Base-by-base conservation (phyloP, 345 rosid genomes). In the Diplotaxis tenuifolia region DNA sequence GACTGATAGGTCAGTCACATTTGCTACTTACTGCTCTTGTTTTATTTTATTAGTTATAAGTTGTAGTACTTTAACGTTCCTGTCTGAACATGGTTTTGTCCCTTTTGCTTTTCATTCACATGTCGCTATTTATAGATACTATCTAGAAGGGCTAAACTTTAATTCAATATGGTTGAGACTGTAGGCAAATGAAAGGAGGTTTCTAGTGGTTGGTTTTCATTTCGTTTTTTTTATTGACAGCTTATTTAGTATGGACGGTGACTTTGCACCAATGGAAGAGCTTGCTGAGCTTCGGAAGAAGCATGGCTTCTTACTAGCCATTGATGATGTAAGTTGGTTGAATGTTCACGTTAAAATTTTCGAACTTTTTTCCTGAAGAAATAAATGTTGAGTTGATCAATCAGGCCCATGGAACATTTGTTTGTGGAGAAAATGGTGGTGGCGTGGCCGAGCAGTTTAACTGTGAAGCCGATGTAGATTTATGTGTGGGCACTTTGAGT, bases 221-320 rank as follows among this genome's bases (percentile, higher is more conserved):
- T 64, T 42, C 1, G 15, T 72, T 55, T 58, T 76, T 73, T 59
- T 75, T 73, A n/a, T n/a, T 62, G 47, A 28, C 83, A 91, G 98
- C 78, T 87, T 94, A 85, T 94, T 94, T 81, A 94, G 98, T 71
- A 94, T 94, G 98, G 98, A 94, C 69, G 98, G 97, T 70, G 98
- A 94, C 83, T 94, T 94, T 86, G 98, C 97, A 76, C 98, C 97
- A 18, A 84, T 91, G 87, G 67, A 65, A 57, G 91, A 91, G 79
- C 95, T 94, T 64, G 87, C 75, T 34, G 70, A 82, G 77, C 97
- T 94, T 68, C 86, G 93, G 22, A 79, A 77, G 83, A 86, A 75
- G 72, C 89, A 91, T 85, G 88, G 87, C 9, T 92, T 89, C 82
- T 57, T 94, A 73, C 81, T 91, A 70, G 93, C 87, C 76, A 86